Evolutionary conservation across 495 filamentous ascomycete genomes (phyloP).

Genomic region (Staphylotrichum longicolle): DNA sequence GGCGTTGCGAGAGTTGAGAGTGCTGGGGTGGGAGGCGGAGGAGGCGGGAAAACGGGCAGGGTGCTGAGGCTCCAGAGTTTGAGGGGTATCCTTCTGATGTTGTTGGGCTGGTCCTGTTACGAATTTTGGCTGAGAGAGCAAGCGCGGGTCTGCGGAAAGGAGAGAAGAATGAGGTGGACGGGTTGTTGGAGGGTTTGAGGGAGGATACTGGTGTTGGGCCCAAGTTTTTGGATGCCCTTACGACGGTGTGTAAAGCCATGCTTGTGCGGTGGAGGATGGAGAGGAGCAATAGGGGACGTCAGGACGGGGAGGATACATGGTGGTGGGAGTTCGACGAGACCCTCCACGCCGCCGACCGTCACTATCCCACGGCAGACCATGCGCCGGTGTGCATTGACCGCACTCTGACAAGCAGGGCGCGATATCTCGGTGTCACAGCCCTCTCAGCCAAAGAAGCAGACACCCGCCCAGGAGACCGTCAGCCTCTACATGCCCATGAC

Average conservation of each 20-base stretch:
- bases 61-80: background rate
- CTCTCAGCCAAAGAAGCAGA: background rate
- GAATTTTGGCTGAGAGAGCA: background rate
- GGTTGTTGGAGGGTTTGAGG: background rate
- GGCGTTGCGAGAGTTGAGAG: conserved; percentile 15
- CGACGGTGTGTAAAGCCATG: background rate
- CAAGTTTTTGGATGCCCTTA: background rate
- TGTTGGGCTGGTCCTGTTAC: background rate
- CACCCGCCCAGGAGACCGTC: background rate
- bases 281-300: too few relatives aligned
- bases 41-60: background rate
- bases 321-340: conserved; percentile 11
- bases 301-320: background rate
- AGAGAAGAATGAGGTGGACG: background rate
- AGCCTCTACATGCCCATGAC: background rate
- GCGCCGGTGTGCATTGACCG: background rate
- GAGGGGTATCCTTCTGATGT: conserved; percentile 5
- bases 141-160: background rate
- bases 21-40: background rate
- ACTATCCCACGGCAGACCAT: background rate
- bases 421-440: background rate
- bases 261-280: background rate
- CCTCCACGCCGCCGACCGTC: background rate
- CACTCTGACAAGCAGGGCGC: background rate
- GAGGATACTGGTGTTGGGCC: background rate